These are phyloP conservation scores for Exophiala sideris DNA, from an alignment of 2,329 filamentous ascomycete species.

Conservation along the genomic window DNA sequence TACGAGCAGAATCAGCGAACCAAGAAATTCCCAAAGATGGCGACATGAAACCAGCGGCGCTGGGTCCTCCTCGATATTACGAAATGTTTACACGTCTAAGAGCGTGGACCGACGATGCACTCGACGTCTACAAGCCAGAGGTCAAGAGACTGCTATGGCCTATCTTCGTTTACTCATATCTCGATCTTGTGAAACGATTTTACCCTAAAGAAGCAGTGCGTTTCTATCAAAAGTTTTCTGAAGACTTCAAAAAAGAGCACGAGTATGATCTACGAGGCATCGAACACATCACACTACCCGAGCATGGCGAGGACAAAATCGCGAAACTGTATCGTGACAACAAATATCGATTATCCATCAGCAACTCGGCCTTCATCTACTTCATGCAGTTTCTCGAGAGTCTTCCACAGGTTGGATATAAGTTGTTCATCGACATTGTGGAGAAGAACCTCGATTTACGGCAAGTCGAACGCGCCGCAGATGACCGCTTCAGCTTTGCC, in stretches of 20 bases:
- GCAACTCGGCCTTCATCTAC: constrained; percentile 74
- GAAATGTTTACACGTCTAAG: constrained; percentile 70
- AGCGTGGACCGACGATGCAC: constrained; percentile 83
- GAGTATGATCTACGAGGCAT: constrained; percentile 75
- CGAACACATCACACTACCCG: constrained; percentile 68
- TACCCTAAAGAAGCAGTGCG: constrained; percentile 51
- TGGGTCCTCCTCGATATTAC: constrained; percentile 69
- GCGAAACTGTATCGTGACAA: constrained; percentile 78
- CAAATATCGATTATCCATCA: constrained; percentile 88
- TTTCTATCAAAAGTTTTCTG: constrained; percentile 62
- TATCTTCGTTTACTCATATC: constrained; percentile 86
- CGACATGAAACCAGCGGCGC: constrained; percentile 17
- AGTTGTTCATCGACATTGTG: constrained; percentile 72
- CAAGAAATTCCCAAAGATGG: constrained; percentile 65
- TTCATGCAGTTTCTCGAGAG: constrained; percentile 85
- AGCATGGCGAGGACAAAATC: constrained; percentile 74
- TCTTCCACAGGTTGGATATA: constrained; percentile 77
- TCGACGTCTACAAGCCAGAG: constrained; percentile 96
- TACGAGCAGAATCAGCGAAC: constrained; percentile 83
- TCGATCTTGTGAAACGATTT: constrained; percentile 71
- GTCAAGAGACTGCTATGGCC: constrained; percentile 87
- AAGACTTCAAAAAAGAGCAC: constrained; percentile 73
- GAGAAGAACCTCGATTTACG: constrained; percentile 58
- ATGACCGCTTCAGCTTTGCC: constrained; percentile 58
- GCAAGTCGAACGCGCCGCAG: constrained; percentile 56